phyloP scores from a whole-genome alignment of 345 rosid species.

The Raphanus sativus region DNA sequence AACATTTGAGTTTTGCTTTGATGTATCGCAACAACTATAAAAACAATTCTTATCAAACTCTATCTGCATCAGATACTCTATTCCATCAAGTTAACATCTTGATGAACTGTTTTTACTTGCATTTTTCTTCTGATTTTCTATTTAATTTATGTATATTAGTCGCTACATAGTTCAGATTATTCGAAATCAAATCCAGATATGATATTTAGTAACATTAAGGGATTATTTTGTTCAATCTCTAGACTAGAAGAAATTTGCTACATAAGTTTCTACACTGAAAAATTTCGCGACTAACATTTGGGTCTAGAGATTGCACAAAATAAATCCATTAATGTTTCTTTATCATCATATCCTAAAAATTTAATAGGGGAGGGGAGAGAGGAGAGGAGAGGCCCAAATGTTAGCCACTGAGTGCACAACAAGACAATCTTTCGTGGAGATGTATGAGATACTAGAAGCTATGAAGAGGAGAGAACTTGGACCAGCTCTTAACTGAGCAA shows the following conservation, averaged over 20 bases:
- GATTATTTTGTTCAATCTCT: background rate
- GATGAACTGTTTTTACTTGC: background rate
- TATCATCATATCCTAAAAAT: background rate
- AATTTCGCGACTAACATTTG: too few species aligned
- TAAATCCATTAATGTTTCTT: background rate
- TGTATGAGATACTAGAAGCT: too few species aligned
- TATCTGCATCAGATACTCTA: too few species aligned
- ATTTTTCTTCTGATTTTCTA: background rate
- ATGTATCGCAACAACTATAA: background rate
- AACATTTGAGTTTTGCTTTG: background rate
- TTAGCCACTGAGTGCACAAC: slow-evolving; percentile 1
- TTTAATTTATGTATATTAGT: background rate
- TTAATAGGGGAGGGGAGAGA: background rate
- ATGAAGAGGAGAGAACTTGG: slow-evolving; percentile 47
- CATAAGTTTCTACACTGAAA: too few species aligned
- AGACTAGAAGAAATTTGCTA: background rate
- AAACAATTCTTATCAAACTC: background rate
- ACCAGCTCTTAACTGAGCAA: slow-evolving; percentile 64
- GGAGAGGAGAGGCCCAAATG: background rate
- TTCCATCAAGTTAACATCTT: background rate
- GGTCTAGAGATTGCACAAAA: background rate
- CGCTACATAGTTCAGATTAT: background rate
- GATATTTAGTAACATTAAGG: background rate
- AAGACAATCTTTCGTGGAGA: too few species aligned
- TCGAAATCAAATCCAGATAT: background rate